Conservation (phyloP, 495 filamentous ascomycete species). For the Penicillium canariense region DNA sequence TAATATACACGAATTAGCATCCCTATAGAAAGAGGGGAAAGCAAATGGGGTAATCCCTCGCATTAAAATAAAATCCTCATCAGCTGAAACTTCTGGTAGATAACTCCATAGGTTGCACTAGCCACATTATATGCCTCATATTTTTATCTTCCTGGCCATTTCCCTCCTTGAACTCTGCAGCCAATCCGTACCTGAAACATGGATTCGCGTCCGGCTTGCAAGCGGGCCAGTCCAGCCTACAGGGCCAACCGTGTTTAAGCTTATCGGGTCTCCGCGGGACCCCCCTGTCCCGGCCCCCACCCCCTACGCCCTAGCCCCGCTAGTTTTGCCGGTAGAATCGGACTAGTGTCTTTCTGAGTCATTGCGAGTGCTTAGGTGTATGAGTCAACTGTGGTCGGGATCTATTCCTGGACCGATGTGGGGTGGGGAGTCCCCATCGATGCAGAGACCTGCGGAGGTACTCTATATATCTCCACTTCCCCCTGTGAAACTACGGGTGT, state of each 20-base stretch:
- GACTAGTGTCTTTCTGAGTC: neutral
- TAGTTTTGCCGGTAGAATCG: neutral
- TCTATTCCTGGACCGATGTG: neutral
- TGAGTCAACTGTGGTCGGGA: neutral
- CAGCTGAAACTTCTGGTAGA: too few relatives aligned
- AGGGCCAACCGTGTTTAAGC: neutral
- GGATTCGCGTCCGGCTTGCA: neutral
- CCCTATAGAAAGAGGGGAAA: too few relatives aligned
- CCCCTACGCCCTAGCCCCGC: too few relatives aligned
- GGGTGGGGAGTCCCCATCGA: neutral
- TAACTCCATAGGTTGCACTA: too few relatives aligned
- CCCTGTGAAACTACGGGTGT: neutral
- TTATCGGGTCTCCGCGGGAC: neutral
- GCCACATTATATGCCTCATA: too few relatives aligned
- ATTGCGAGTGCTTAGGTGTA: neutral
- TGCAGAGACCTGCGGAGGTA: neutral
- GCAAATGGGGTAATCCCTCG: too few relatives aligned
- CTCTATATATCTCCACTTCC: conserved; percentile 1
- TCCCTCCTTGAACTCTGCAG: neutral
- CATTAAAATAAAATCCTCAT: too few relatives aligned
- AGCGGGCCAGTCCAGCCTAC: conserved; percentile 5
- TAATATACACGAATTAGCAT: too few relatives aligned
- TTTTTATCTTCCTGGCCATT: neutral
- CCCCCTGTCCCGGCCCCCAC: too few relatives aligned
- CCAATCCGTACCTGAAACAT: neutral